A percentile compares a stretch with the other conserved stretches of the same genome.
Evolutionary conservation across 345 rosid species (phyloP).

Genomic region (Trapa bicornis): DNA sequence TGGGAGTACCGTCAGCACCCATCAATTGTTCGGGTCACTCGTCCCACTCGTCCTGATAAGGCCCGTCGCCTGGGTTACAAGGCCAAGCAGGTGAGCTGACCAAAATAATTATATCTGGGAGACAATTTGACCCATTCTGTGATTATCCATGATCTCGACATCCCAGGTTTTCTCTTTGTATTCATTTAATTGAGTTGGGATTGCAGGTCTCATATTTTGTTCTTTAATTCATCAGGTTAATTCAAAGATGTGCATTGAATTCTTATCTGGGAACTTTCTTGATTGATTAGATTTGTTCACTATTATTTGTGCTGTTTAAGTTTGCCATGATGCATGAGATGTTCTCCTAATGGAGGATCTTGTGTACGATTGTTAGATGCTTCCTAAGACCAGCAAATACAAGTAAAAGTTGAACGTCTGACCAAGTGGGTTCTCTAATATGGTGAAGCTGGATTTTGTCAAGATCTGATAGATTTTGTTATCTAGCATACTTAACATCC

Average conservation of each 20-base stretch:
- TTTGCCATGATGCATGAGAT: slow-evolving; percentile 13
- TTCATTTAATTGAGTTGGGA: too few species aligned
- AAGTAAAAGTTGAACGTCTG: slow-evolving; percentile 11
- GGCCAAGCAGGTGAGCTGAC: slow-evolving; percentile 72
- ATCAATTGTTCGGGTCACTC: slow-evolving; percentile 76
- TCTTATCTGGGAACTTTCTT: too few species aligned
- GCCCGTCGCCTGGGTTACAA: slow-evolving; percentile 96
- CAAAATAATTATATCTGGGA: background rate
- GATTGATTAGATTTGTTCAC: too few species aligned
- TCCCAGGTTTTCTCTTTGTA: too few species aligned
- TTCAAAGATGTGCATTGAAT: too few species aligned
- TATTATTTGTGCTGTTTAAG: slow-evolving; percentile 17
- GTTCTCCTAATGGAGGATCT: slow-evolving; percentile 4
- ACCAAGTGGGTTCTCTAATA: slow-evolving; percentile 12
- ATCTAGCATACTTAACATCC: background rate
- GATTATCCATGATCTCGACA: background rate
- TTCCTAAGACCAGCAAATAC: slow-evolving; percentile 19
- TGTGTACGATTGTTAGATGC: slow-evolving; percentile 19
- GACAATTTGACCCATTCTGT: background rate
- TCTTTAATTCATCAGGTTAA: too few species aligned
- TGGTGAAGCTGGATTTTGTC: slow-evolving; percentile 17
- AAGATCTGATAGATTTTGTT: slow-evolving; percentile 10
- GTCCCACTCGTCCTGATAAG: slow-evolving; percentile 92
- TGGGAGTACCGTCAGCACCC: slow-evolving; percentile 98
- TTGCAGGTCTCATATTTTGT: too few species aligned